Evolutionary conservation across 306 rosid species (phyloP), one percentile per base, ranked within the genome.

Genomic region (Dalbergia cochinchinensis): DNA sequence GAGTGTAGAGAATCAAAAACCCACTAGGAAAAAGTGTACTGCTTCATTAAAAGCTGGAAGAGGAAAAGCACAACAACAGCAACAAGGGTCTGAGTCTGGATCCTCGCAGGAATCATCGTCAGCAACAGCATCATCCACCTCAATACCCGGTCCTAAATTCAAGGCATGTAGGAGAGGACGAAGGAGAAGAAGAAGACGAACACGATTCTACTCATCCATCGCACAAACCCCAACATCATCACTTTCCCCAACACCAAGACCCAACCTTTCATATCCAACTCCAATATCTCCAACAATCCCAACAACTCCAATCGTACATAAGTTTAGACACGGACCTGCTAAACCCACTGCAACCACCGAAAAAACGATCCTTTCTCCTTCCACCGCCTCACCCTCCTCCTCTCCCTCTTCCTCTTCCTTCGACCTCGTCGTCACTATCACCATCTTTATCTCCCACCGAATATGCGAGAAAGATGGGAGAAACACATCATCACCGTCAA

Each of bases 381-480:
- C 81, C 79, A 0, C 65, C 84, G 44, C 34, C 82, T 64, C 80
- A 83, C 0, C 63, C 84, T 53, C 34, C 83, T 65, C 79, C 83
- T 0, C 65, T 80, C n/a, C 26, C 85, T 58, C 65, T 57, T 22
- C 26, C 26, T 26, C 31, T 26, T 16, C 67, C 81, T 10, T 1
- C 34, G 1, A 8, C 69, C 35, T 22, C 87, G 20, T 34, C 86
- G 16, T 71, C 76, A 4, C 75, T 83, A 11, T 8, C 62, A 3
- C 1, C 76, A 48, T 19, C 89, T n/a, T n/a, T 69, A 2, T 10
- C 86, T 67, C 64, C 83, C 59, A 69, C 70, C 86, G 93, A 87
- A 91, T 77, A 94, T 94, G 98, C 93, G 35, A 83, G 86, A 69
- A 87, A 84, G 76, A 91, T 91, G 97, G 94, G 87, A 55, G 92